Percentiles rank a stretch among this genome's conserved stretches.
phyloP scores from a whole-genome alignment of 495 filamentous ascomycete genomes.

The Aspergillus nanangensis region DNA sequence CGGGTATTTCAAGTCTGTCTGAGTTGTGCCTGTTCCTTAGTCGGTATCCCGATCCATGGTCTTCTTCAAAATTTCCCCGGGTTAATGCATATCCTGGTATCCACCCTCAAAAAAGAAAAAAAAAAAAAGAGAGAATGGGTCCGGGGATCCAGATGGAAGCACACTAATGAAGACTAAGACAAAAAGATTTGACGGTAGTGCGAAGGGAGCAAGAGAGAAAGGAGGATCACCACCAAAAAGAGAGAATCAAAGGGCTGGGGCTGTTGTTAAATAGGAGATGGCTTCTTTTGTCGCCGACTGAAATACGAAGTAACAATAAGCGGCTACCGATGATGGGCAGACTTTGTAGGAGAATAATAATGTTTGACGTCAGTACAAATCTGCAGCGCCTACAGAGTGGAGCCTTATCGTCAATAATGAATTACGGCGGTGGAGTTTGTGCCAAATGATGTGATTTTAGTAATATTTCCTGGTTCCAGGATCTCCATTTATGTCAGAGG shows the following conservation, averaged over 20 bases:
- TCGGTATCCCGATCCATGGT: not conserved
- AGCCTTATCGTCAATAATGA: not conserved
- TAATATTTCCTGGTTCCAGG: not conserved
- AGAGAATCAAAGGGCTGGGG: not conserved
- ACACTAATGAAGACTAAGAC: no score
- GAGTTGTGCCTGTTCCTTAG: not conserved
- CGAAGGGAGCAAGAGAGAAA: not conserved
- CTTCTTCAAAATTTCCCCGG: not conserved
- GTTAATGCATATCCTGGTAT: not conserved
- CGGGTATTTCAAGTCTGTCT: no score
- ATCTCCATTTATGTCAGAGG: not conserved
- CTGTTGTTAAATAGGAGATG: not conserved
- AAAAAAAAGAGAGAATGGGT: not conserved
- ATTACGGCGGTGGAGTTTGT: not conserved
- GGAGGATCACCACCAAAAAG: not conserved
- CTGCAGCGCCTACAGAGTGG: not conserved
- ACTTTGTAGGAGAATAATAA: not conserved
- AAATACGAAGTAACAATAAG: not conserved
- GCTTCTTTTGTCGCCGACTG: not conserved
- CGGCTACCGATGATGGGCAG: not conserved
- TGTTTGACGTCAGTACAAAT: constrained; percentile 2
- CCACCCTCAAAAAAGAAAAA: not conserved
- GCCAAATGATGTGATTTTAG: not conserved
- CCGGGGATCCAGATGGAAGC: not conserved
- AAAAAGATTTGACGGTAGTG: not conserved